A percentile compares a stretch with the other conserved stretches of the same genome.
phyloP scores from a whole-genome alignment of 2,329 filamentous ascomycete species.

The Pseudopyrenochaeta lycopersici region DNA sequence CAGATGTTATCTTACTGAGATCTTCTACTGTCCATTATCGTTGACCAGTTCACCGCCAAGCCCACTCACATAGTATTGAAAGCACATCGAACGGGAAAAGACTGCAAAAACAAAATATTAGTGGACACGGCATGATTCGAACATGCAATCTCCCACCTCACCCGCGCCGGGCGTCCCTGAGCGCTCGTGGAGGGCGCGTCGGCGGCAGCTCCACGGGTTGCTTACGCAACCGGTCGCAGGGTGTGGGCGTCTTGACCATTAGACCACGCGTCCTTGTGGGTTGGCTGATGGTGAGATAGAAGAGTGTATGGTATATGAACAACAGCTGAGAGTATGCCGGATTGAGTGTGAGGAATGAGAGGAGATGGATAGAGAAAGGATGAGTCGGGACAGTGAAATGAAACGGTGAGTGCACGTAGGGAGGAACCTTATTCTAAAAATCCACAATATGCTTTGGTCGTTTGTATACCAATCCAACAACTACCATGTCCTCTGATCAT shows the following conservation, averaged over 20 bases:
- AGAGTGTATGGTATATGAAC: not conserved
- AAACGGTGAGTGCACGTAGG: no score
- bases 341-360: not conserved
- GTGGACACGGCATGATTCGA: slow-evolving; percentile 1
- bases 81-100: no score
- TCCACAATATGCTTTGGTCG: no score
- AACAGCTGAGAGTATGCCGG: not conserved
- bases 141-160: slow-evolving; percentile 1
- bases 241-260: slow-evolving; percentile 8
- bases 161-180: not conserved
- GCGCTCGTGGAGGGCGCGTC: no score
- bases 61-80: not conserved
- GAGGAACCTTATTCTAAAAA: no score
- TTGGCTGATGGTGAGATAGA: not conserved
- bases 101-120: not conserved
- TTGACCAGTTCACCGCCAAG: no score
- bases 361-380: not conserved
- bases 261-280: slow-evolving; percentile 4
- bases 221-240: not conserved
- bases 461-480: no score
- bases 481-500: no score
- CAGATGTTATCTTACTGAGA: no score
- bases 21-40: no score
- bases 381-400: not conserved
- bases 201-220: not conserved